These are phyloP conservation scores for Macrolepiota dolichaula DNA, from an alignment of 768 basidiomycete genomes.

Conservation along the genomic window DNA sequence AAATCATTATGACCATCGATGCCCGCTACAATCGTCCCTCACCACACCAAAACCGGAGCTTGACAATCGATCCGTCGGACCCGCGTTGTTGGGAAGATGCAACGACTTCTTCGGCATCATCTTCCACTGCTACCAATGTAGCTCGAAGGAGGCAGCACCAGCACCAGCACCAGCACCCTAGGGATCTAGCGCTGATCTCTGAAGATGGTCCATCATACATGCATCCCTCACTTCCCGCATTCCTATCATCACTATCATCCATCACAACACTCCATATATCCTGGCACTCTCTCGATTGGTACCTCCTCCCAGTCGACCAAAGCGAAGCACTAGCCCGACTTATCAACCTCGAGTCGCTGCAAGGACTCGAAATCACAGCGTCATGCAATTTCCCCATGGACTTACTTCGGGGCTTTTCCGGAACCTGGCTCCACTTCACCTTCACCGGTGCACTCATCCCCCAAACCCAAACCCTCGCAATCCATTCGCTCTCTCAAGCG, in stretches of 20 bases:
- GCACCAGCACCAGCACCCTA: too few species aligned
- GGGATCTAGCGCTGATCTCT: background rate
- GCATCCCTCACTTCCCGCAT: constrained; percentile 1
- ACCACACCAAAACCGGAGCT: background rate
- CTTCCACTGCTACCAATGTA: background rate
- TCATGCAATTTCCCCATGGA: constrained; percentile 8
- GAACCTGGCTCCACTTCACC: background rate
- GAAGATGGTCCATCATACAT: background rate
- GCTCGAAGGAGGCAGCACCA: background rate
- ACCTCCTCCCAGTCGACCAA: background rate
- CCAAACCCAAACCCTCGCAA: too few species aligned
- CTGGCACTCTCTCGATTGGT: constrained; percentile 6
- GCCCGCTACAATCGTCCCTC: background rate
- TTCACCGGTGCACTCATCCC: background rate
- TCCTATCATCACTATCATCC: background rate
- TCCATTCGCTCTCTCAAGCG: background rate
- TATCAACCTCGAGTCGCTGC: background rate
- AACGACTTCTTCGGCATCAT: background rate
- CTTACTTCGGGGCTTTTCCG: constrained; percentile 3
- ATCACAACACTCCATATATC: constrained; percentile 1
- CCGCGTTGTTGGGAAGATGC: background rate
- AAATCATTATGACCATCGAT: background rate
- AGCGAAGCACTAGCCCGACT: background rate
- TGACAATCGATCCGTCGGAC: constrained; percentile 4
- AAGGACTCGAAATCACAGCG: constrained; percentile 1